Evolutionary conservation across 441 rosid genomes (phyloP), one percentile per base, ranked within the genome.

Genomic region (Theobroma grandiflorum): DNA sequence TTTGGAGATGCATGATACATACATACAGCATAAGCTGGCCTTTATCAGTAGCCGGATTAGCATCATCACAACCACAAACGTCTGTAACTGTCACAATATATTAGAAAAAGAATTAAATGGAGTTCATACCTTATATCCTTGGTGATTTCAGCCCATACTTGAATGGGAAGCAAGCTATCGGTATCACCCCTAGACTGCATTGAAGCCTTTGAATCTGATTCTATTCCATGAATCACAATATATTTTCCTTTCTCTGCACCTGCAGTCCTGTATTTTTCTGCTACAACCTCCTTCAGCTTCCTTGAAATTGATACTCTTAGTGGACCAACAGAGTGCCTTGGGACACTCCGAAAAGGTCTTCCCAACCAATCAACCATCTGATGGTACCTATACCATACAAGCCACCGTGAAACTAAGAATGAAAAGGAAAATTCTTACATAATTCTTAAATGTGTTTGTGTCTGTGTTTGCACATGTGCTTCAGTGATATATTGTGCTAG

Each of bases 311-410:
- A 92, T 53, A 94, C 95, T 83, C 84, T 86, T 37, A 94, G 91
- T 3, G 98, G 97, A 33, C 80, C 83, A 61, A 93, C 87, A 2
- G 85, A 87, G 0, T 90, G 90, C 89, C 95, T 90, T 6, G 98
- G 98, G 79, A 96, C 97, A 78, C 85, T 87, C 67, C 97, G 88
- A 71, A 87, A 91, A 49, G 98, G 98, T 81, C 89, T 92, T 45
- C 98, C 98, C 78, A 96, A 78, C 97, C 97, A 96, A 72, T 92
- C 93, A 61, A 81, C 81, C 99, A 96, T 94, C 85, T 94, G 92
- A 42, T 87, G 80, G 83, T 94, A 94, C 99, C 99, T 96, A 81
- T 81, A 78, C 49, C 82, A 84, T 70, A 79, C 71, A 75, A 35
- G 7, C 14, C 37, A 38, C 61, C 40, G 43, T 40, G 14, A 68